Evolutionary conservation across 768 basidiomycete species (phyloP).

Genomic region (Kwoniella botswanensis): DNA sequence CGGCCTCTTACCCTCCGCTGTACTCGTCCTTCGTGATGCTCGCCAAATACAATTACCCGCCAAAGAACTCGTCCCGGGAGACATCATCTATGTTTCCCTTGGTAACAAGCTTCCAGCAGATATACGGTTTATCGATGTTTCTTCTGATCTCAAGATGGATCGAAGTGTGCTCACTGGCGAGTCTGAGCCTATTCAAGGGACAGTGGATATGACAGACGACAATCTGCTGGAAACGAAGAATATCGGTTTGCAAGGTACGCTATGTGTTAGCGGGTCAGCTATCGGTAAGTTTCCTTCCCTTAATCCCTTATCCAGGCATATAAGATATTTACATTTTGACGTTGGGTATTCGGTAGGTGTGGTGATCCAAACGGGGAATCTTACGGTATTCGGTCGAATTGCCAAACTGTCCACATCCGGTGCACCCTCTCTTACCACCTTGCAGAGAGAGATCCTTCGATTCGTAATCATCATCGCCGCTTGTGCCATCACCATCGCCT

Average conservation of each 20-base stretch:
- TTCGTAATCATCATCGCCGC: slow-evolving; percentile 65
- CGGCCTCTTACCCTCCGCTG: slow-evolving; percentile 56
- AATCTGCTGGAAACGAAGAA: slow-evolving; percentile 65
- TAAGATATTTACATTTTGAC: too few species aligned
- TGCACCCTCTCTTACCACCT: slow-evolving; percentile 61
- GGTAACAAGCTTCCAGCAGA: slow-evolving; percentile 59
- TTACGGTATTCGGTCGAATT: slow-evolving; percentile 62
- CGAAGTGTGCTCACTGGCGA: slow-evolving; percentile 68
- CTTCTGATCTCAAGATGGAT: slow-evolving; percentile 68
- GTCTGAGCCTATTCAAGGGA: slow-evolving; percentile 56
- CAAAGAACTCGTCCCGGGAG: slow-evolving; percentile 54
- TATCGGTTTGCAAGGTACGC: slow-evolving; percentile 64
- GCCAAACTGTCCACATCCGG: slow-evolving; percentile 64
- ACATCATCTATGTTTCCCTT: slow-evolving; percentile 47
- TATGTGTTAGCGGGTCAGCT: slow-evolving; percentile 51
- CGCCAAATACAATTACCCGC: slow-evolving; percentile 42
- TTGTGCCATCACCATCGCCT: slow-evolving; percentile 62
- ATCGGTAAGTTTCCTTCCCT: slow-evolving; percentile 24
- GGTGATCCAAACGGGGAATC: slow-evolving; percentile 51
- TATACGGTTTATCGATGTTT: slow-evolving; percentile 61
- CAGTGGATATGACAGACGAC: slow-evolving; percentile 62
- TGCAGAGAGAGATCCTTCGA: slow-evolving; percentile 66
- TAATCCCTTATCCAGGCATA: neutral
- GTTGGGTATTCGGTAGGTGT: slow-evolving; percentile 26
- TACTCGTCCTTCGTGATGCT: slow-evolving; percentile 55